Evolutionary conservation across 768 basidiomycete genomes (phyloP).

Genomic region (Pleurotus platypus): DNA sequence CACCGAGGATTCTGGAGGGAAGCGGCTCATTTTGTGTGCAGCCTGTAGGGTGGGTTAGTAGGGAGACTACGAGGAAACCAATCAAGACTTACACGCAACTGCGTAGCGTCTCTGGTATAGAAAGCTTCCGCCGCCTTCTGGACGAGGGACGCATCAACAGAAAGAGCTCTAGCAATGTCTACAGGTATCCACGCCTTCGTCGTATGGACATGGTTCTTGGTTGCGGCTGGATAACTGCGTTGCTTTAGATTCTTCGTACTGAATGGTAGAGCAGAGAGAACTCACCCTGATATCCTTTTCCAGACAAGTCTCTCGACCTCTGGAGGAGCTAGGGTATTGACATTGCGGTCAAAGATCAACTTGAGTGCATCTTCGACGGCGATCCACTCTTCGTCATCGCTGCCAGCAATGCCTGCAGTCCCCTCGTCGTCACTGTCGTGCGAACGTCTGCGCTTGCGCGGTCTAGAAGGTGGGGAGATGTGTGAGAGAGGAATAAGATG

Average conservation of each 20-base stretch:
- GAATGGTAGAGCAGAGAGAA: conserved; percentile 4
- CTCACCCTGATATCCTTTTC: conserved; percentile 65
- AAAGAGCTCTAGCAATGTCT: conserved; percentile 75
- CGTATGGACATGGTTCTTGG: conserved; percentile 66
- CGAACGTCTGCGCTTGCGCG: conserved; percentile 32
- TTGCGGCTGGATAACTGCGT: conserved; percentile 65
- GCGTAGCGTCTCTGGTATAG: conserved; percentile 91
- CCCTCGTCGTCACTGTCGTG: conserved; percentile 52
- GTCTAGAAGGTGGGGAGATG: conserved; percentile 60
- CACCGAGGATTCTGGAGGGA: conserved; percentile 68
- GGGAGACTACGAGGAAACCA: not conserved
- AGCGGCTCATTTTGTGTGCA: conserved; percentile 86
- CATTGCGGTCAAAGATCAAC: conserved; percentile 49
- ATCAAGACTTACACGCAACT: conserved; percentile 68
- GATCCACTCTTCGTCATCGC: conserved; percentile 44
- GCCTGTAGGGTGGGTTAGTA: conserved; percentile 39
- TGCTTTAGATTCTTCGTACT: not conserved
- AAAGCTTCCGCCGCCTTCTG: conserved; percentile 90
- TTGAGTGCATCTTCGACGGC: conserved; percentile 58
- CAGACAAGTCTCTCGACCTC: conserved; percentile 65
- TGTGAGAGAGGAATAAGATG: conserved; percentile 85
- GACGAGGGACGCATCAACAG: conserved; percentile 59
- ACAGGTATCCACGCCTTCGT: conserved; percentile 78
- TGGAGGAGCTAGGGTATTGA: conserved; percentile 57
- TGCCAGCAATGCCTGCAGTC: conserved; percentile 14